A percentile compares a stretch with the other conserved stretches of the same genome.
Conservation (phyloP, 2,329 filamentous ascomycete species). For the Neonectria coccinea region DNA sequence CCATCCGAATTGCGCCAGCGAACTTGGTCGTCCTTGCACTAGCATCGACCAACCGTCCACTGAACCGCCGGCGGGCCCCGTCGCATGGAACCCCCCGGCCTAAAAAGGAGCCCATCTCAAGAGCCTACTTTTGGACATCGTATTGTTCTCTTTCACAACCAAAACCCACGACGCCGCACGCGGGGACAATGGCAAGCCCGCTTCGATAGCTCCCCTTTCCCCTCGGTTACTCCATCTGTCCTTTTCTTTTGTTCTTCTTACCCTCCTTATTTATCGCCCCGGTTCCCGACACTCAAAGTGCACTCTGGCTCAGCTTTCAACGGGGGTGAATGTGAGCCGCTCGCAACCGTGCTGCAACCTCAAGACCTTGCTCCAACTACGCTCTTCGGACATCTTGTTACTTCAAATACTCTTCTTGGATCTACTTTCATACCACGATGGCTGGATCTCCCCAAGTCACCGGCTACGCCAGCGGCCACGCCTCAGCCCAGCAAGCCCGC, state of each 20-base stretch:
- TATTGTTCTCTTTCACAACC: constrained; percentile 48
- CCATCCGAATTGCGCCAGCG: neutral
- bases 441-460: constrained; percentile 21
- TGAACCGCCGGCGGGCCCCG: neutral
- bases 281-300: neutral
- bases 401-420: constrained; percentile 29
- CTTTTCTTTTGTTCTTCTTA: constrained; percentile 4
- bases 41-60: neutral
- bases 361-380: neutral
- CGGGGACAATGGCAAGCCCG: constrained; percentile 38
- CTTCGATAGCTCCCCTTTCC: constrained; percentile 8
- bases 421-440: constrained; percentile 31
- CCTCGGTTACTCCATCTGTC: neutral
- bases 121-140: constrained; percentile 30
- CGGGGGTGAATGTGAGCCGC: constrained; percentile 2
- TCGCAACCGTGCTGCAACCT: neutral
- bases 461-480: constrained; percentile 13
- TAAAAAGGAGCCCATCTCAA: constrained; percentile 27
- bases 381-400: neutral
- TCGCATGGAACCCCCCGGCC: constrained; percentile 1
- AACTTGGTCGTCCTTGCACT: neutral
- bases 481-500: constrained; percentile 26
- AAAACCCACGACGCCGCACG: constrained; percentile 37
- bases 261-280: neutral
- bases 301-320: neutral